These are phyloP conservation scores for Agaricus subrufescens DNA, from an alignment of 768 basidiomycete species.

Conservation along the genomic window DNA sequence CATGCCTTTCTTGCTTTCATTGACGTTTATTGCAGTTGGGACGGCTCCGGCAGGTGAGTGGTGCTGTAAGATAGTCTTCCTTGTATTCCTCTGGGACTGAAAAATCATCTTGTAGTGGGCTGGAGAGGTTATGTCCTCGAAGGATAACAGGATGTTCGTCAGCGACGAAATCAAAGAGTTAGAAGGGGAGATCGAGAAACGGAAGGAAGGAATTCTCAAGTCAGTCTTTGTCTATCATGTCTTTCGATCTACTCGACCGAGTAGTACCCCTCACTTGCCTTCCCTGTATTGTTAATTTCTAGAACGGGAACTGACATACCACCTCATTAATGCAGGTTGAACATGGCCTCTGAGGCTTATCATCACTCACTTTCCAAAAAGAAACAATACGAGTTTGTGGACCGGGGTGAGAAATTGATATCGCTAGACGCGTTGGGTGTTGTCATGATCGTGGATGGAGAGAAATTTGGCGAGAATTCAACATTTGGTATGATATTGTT, in stretches of 20 bases:
- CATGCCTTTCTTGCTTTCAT: too few species aligned
- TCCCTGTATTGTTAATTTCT: too few species aligned
- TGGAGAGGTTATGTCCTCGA: slow-evolving; percentile 81
- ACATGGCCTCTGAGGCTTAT: slow-evolving; percentile 67
- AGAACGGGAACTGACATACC: not conserved
- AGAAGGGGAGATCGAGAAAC: slow-evolving; percentile 79
- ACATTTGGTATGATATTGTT: slow-evolving; percentile 49
- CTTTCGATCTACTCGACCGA: not conserved
- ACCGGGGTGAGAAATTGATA: slow-evolving; percentile 66
- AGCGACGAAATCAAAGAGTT: slow-evolving; percentile 78
- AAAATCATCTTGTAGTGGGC: slow-evolving; percentile 57
- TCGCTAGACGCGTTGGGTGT: slow-evolving; percentile 77
- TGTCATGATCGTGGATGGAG: slow-evolving; percentile 84
- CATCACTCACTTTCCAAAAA: slow-evolving; percentile 71
- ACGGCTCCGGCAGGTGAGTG: slow-evolving; percentile 68
- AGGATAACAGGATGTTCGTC: slow-evolving; percentile 67
- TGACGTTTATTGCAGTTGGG: slow-evolving; percentile 47
- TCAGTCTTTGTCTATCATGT: slow-evolving; percentile 30
- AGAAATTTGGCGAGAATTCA: slow-evolving; percentile 75
- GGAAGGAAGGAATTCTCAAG: slow-evolving; percentile 70
- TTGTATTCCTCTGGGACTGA: not conserved
- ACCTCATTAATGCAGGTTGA: slow-evolving; percentile 43
- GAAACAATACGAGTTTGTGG: slow-evolving; percentile 58
- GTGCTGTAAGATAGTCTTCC: not conserved
- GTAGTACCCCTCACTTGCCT: too few species aligned